phyloP scores from a whole-genome alignment of 768 basidiomycete genomes.

The Podaxis sp. region DNA sequence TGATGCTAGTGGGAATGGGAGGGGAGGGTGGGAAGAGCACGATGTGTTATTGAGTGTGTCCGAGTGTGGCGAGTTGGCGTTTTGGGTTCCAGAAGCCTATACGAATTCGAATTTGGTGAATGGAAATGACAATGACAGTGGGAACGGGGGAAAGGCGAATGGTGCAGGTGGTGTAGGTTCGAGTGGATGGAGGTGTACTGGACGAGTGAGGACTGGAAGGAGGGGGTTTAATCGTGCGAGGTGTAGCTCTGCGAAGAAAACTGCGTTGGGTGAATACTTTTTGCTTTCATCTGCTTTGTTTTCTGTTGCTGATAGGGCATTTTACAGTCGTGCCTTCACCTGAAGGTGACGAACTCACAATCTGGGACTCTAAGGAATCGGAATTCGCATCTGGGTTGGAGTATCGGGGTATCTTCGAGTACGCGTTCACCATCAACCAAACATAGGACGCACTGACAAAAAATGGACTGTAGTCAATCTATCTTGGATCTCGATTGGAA shows the following conservation, averaged over 20 bases:
- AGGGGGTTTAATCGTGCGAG: constrained; percentile 65
- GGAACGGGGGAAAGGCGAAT: neutral
- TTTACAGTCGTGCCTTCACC: constrained; percentile 54
- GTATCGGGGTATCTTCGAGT: constrained; percentile 64
- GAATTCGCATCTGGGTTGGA: constrained; percentile 92
- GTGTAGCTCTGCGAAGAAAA: constrained; percentile 91
- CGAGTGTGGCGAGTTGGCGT: constrained; percentile 74
- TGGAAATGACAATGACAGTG: neutral
- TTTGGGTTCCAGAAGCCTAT: constrained; percentile 67
- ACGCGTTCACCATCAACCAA: constrained; percentile 16
- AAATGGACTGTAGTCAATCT: constrained; percentile 40
- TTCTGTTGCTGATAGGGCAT: neutral
- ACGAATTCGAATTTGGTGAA: neutral
- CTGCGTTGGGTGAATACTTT: constrained; percentile 66
- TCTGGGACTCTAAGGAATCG: constrained; percentile 95
- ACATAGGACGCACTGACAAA: neutral
- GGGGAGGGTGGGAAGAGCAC: constrained; percentile 41
- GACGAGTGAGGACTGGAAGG: constrained; percentile 71
- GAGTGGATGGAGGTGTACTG: constrained; percentile 62
- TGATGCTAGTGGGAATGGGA: neutral
- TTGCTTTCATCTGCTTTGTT: constrained; percentile 12
- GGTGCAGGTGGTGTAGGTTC: constrained; percentile 9
- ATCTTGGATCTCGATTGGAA: constrained; percentile 92
- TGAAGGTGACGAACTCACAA: constrained; percentile 78
- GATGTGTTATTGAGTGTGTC: constrained; percentile 83